Conservation (phyloP, 768 basidiomycete genomes). For the Trametes villosa region DNA sequence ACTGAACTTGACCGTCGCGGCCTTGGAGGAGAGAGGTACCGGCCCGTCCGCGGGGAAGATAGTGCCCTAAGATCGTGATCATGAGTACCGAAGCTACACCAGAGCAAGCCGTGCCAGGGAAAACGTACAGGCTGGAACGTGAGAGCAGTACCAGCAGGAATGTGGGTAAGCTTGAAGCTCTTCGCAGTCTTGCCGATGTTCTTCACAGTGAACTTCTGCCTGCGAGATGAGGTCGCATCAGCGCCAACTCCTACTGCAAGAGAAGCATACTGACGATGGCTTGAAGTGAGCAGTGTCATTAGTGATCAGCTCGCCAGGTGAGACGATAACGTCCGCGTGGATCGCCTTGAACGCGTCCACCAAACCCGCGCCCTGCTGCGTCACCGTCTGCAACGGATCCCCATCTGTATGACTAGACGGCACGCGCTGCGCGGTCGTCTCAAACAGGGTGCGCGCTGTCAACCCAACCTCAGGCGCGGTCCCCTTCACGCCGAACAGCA, state of each 20-base stretch:
- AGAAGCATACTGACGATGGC: slow-evolving; percentile 39
- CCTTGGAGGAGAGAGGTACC: slow-evolving; percentile 49
- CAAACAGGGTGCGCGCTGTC: slow-evolving; percentile 45
- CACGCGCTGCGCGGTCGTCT: slow-evolving; percentile 52
- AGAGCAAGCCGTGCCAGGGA: neutral
- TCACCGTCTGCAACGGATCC: slow-evolving; percentile 53
- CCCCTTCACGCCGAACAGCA: slow-evolving; percentile 47
- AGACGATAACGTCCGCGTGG: slow-evolving; percentile 52
- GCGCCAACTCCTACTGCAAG: neutral
- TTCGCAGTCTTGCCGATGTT: slow-evolving; percentile 51
- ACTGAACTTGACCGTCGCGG: slow-evolving; percentile 53
- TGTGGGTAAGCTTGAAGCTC: slow-evolving; percentile 52
- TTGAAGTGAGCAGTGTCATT: slow-evolving; percentile 67
- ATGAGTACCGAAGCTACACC: neutral
- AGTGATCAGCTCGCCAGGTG: slow-evolving; percentile 59
- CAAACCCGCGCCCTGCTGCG: slow-evolving; percentile 59
- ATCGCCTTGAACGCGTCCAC: slow-evolving; percentile 64
- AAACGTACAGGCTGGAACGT: slow-evolving; percentile 47
- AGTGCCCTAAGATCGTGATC: slow-evolving; percentile 36
- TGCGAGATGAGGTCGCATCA: slow-evolving; percentile 25
- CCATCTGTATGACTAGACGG: slow-evolving; percentile 51
- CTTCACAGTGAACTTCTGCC: slow-evolving; percentile 54
- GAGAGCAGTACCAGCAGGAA: slow-evolving; percentile 60
- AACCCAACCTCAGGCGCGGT: slow-evolving; percentile 35
- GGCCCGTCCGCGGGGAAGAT: slow-evolving; percentile 52